Evolutionary conservation across 176 grass and related monocot species (phyloP).

Genomic region (Echinochloa phyllopogon): DNA sequence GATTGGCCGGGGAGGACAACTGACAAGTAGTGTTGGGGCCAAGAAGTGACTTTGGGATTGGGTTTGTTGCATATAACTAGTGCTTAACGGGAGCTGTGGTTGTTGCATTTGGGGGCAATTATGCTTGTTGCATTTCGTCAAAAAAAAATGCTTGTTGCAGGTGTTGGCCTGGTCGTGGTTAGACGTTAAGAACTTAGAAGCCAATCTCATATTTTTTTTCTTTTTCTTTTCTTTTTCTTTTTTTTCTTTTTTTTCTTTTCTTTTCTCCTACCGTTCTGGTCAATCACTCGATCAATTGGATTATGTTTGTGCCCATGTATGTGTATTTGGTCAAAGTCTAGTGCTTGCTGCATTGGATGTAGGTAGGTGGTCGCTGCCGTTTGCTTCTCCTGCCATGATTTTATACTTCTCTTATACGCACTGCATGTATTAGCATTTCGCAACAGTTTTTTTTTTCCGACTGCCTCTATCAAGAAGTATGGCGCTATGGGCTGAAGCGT

Average conservation of each 20-base stretch:
- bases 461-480: too few species aligned
- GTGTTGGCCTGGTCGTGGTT: background rate
- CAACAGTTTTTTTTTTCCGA: background rate
- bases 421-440: background rate
- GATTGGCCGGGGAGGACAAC: background rate
- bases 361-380: background rate
- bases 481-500: too few species aligned
- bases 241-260: too few species aligned
- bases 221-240: too few species aligned
- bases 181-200: too few species aligned
- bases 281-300: background rate
- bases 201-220: too few species aligned
- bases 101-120: background rate
- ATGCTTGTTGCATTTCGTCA: background rate
- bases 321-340: slow-evolving; percentile 7
- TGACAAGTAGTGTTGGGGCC: background rate
- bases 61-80: background rate
- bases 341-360: background rate
- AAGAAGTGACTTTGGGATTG: background rate
- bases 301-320: too few species aligned
- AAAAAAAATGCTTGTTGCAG: background rate
- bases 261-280: too few species aligned
- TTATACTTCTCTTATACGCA: background rate
- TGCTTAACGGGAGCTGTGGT: background rate
- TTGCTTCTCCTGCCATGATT: background rate